These are phyloP conservation scores for Ogataea pini DNA, from an alignment of 805 yeast species.

Conservation along the genomic window DNA sequence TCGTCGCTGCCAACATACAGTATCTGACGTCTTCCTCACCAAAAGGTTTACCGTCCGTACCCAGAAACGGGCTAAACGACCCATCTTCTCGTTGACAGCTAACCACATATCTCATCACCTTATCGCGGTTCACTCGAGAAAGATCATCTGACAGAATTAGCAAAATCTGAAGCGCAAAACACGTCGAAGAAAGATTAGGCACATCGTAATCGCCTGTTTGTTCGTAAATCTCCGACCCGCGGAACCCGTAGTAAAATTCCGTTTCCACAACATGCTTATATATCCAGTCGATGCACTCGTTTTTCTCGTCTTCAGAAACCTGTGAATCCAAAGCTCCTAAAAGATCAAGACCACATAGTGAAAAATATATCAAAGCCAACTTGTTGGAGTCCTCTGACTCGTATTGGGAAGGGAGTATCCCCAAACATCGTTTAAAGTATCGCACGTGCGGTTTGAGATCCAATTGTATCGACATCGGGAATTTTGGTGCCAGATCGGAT, in stretches of 20 bases:
- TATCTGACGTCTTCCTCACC: slow-evolving; percentile 74
- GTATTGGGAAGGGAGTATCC: slow-evolving; percentile 44
- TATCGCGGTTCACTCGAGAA: slow-evolving; percentile 38
- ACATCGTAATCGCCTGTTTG: slow-evolving; percentile 46
- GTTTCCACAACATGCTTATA: slow-evolving; percentile 46
- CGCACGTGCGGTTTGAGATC: slow-evolving; percentile 28
- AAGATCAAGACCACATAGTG: slow-evolving; percentile 60
- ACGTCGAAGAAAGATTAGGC: slow-evolving; percentile 72
- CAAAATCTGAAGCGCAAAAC: slow-evolving; percentile 65
- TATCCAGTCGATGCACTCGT: slow-evolving; percentile 43
- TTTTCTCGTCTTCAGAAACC: slow-evolving; percentile 31
- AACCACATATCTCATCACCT: slow-evolving; percentile 54
- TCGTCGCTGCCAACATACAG: slow-evolving; percentile 70
- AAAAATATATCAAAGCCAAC: slow-evolving; percentile 69
- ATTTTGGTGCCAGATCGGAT: too few relatives aligned
- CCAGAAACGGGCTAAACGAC: slow-evolving; percentile 51
- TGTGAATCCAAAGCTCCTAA: slow-evolving; percentile 34
- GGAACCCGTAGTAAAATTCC: slow-evolving; percentile 46
- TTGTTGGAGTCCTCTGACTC: slow-evolving; percentile 70
- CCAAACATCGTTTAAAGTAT: slow-evolving; percentile 34
- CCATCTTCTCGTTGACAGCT: slow-evolving; percentile 65
- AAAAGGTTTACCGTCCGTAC: slow-evolving; percentile 36
- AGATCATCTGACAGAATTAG: slow-evolving; percentile 50
- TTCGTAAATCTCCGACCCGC: slow-evolving; percentile 56
- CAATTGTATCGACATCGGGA: slow-evolving; percentile 4